Conservation (phyloP, 495 filamentous ascomycete species). For the Lentithecium fluviatile region DNA sequence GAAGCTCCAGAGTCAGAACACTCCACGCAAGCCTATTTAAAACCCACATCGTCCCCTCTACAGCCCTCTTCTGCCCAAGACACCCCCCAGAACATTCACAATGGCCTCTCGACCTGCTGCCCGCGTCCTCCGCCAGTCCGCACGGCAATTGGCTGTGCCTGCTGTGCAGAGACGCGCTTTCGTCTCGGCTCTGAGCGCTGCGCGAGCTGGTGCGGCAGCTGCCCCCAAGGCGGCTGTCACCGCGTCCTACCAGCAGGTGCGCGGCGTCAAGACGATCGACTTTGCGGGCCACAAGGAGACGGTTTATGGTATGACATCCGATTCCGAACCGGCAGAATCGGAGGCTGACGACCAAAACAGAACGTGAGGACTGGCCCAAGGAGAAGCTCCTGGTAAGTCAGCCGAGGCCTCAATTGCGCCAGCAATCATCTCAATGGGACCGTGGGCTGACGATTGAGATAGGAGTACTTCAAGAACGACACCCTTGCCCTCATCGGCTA, state of each 20-base stretch:
- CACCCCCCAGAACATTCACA: constrained; percentile 36
- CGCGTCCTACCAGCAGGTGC: constrained; percentile 59
- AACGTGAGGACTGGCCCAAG: constrained; percentile 96
- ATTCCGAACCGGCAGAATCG: constrained; percentile 1
- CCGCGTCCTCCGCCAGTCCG: constrained; percentile 72
- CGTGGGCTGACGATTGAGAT: constrained; percentile 21
- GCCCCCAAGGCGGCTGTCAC: constrained; percentile 54
- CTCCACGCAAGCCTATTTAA: constrained; percentile 6
- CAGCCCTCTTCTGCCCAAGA: constrained; percentile 9
- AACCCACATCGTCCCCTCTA: neutral
- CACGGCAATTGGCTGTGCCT: constrained; percentile 61
- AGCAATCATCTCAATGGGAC: neutral
- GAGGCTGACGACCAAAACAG: constrained; percentile 48
- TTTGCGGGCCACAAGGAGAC: constrained; percentile 91
- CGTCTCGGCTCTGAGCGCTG: constrained; percentile 62
- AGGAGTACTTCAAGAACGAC: constrained; percentile 99
- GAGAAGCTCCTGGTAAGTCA: constrained; percentile 88
- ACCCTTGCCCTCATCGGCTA: constrained; percentile 99
- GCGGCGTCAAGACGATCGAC: constrained; percentile 86
- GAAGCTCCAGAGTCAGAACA: neutral
- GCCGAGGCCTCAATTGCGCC: constrained; percentile 7
- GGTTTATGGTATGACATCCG: constrained; percentile 69
- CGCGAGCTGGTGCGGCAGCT: constrained; percentile 44
- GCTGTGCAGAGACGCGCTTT: constrained; percentile 69
- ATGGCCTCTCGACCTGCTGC: constrained; percentile 87